A percentile compares a stretch with the other conserved stretches of the same genome.
These are phyloP conservation scores for Lenzites betulinus DNA, from an alignment of 768 basidiomycete genomes.

Conservation along the genomic window DNA sequence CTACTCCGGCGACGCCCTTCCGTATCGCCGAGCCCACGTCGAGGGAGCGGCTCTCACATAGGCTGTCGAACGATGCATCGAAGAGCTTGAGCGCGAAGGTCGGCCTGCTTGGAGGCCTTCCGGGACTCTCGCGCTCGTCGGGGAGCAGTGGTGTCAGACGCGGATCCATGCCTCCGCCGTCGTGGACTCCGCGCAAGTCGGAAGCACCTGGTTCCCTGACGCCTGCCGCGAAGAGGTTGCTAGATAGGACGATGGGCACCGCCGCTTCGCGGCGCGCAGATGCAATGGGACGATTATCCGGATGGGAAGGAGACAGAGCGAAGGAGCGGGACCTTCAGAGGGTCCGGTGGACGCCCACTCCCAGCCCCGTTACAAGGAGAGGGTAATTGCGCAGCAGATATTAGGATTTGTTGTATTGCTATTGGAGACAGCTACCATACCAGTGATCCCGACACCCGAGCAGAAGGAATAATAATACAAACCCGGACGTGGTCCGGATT, in stretches of 20 bases:
- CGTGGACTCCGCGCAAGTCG: slow-evolving; percentile 74
- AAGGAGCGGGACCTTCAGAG: slow-evolving; percentile 65
- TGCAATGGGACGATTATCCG: slow-evolving; percentile 58
- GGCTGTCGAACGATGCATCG: slow-evolving; percentile 78
- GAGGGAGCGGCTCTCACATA: slow-evolving; percentile 81
- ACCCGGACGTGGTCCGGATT: neutral
- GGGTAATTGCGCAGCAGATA: slow-evolving; percentile 12
- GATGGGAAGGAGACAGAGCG: slow-evolving; percentile 52
- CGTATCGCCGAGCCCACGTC: slow-evolving; percentile 74
- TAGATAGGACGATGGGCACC: slow-evolving; percentile 71
- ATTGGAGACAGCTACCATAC: neutral
- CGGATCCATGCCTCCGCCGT: slow-evolving; percentile 77
- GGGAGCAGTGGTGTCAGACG: slow-evolving; percentile 42
- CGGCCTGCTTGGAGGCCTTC: slow-evolving; percentile 53
- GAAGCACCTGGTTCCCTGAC: slow-evolving; percentile 77
- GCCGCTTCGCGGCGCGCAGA: slow-evolving; percentile 65
- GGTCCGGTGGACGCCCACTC: slow-evolving; percentile 82
- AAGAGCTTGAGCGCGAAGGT: slow-evolving; percentile 81
- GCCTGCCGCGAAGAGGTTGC: slow-evolving; percentile 78
- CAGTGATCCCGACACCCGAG: neutral
- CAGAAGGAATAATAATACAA: slow-evolving; percentile 7
- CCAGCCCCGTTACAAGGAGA: slow-evolving; percentile 45
- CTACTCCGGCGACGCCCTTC: slow-evolving; percentile 63
- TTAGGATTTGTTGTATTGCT: slow-evolving; percentile 2
- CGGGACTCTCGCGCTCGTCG: slow-evolving; percentile 37